Evolutionary conservation across 495 filamentous ascomycete genomes (phyloP).

Genomic region (Penicillium flavigenum): DNA sequence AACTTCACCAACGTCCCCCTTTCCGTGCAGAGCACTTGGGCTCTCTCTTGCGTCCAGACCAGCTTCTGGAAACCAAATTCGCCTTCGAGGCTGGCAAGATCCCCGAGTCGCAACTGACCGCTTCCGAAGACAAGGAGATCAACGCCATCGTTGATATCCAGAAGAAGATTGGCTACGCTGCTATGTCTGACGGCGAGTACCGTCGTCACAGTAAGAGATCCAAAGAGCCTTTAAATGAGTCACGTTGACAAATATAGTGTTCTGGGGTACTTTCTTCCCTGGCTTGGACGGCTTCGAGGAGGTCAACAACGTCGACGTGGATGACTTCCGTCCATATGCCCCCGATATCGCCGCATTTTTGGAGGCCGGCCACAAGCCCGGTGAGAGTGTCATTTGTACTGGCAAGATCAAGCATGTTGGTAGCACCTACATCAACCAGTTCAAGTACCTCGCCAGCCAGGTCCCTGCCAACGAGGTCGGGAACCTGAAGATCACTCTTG

Average conservation of each 20-base stretch:
- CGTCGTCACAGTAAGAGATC: slow-evolving; percentile 57
- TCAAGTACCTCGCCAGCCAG: slow-evolving; percentile 64
- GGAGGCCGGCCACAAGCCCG: slow-evolving; percentile 69
- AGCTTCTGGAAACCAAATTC: slow-evolving; percentile 63
- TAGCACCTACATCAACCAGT: slow-evolving; percentile 62
- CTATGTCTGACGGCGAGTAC: slow-evolving; percentile 75
- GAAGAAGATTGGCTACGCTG: slow-evolving; percentile 63
- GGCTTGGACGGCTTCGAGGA: slow-evolving; percentile 69
- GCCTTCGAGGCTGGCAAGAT: slow-evolving; percentile 53
- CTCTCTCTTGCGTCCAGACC: slow-evolving; percentile 71
- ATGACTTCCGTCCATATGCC: slow-evolving; percentile 71
- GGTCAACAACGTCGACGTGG: slow-evolving; percentile 54
- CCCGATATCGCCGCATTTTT: slow-evolving; percentile 77
- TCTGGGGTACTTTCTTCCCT: slow-evolving; percentile 75
- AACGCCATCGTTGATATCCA: slow-evolving; percentile 65
- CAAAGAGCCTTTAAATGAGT: neutral
- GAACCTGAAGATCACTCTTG: slow-evolving; percentile 71
- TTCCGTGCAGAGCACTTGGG: slow-evolving; percentile 85
- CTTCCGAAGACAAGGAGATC: slow-evolving; percentile 65
- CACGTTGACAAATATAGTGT: slow-evolving; percentile 41
- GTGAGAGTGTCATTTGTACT: slow-evolving; percentile 70
- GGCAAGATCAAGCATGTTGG: slow-evolving; percentile 69
- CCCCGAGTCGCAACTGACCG: slow-evolving; percentile 37
- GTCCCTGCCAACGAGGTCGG: slow-evolving; percentile 58
- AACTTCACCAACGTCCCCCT: slow-evolving; percentile 61